Conservation (phyloP, 1,284 basidiomycete genomes). For the Pascua guehoae region DNA sequence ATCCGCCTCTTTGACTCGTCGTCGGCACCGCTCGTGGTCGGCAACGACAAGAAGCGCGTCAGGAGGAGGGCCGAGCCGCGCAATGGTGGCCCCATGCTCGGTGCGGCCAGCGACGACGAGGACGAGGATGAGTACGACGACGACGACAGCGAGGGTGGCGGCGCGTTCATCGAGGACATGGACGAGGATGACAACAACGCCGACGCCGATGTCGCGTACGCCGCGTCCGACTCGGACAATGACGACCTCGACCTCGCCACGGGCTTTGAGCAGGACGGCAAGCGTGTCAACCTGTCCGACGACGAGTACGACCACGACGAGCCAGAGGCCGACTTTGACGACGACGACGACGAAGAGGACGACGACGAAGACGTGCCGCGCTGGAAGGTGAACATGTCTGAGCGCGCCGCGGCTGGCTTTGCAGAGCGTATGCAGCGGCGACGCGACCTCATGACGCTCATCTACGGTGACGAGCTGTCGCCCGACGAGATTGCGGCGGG, state of each 20-base stretch:
- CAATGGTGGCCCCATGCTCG: slow-evolving; percentile 40
- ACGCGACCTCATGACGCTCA: slow-evolving; percentile 79
- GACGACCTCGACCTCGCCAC: slow-evolving; percentile 46
- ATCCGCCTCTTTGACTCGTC: slow-evolving; percentile 85
- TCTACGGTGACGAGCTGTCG: slow-evolving; percentile 70
- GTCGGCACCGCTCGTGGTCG: slow-evolving; percentile 56
- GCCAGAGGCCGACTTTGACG: slow-evolving; percentile 50
- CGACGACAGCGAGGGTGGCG: slow-evolving; percentile 33
- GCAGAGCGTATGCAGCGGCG: slow-evolving; percentile 52
- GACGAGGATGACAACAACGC: slow-evolving; percentile 40
- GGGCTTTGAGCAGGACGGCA: slow-evolving; percentile 49
- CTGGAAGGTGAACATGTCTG: slow-evolving; percentile 74
- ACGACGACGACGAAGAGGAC: slow-evolving; percentile 48
- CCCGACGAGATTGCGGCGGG: slow-evolving; percentile 67
- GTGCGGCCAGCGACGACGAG: slow-evolving; percentile 42
- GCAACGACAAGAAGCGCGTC: slow-evolving; percentile 23
- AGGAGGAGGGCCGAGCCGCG: slow-evolving; percentile 38
- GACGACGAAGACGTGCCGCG: slow-evolving; percentile 56
- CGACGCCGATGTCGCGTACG: slow-evolving; percentile 59
- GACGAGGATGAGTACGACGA: slow-evolving; percentile 42
- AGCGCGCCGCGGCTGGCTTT: slow-evolving; percentile 59
- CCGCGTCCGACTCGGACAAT: slow-evolving; percentile 67
- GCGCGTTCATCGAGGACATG: slow-evolving; percentile 41
- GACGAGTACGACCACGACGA: slow-evolving; percentile 39
- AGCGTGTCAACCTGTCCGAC: slow-evolving; percentile 48